phyloP scores from a whole-genome alignment of 2,329 filamentous ascomycete species.

The Rutstroemia sp. region DNA sequence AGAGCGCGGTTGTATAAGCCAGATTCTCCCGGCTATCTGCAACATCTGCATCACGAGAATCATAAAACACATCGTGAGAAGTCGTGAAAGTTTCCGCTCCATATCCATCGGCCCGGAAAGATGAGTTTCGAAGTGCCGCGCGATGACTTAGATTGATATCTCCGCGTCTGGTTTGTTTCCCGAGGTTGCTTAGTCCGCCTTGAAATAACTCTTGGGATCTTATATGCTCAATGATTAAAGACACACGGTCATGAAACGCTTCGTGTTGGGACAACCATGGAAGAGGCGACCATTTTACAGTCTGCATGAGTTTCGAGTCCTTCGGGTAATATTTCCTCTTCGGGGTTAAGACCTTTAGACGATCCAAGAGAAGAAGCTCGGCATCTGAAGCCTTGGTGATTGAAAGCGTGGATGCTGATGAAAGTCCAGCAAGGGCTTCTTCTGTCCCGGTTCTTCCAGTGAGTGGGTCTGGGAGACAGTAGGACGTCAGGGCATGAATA shows the following conservation, averaged over 20 bases:
- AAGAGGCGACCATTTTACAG: constrained; percentile 36
- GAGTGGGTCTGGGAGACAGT: constrained; percentile 32
- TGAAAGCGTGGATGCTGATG: constrained; percentile 42
- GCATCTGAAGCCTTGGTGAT: constrained; percentile 34
- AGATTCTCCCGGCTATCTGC: background rate
- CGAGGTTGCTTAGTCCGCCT: background rate
- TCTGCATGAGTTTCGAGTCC: constrained; percentile 39
- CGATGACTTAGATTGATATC: constrained; percentile 14
- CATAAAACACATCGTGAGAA: constrained; percentile 29
- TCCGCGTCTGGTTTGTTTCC: background rate
- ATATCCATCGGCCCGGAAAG: constrained; percentile 29
- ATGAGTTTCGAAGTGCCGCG: constrained; percentile 28
- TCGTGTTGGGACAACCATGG: constrained; percentile 39
- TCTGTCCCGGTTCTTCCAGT: constrained; percentile 11
- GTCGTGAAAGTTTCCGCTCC: constrained; percentile 33
- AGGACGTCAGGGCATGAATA: constrained; percentile 48
- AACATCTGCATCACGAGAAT: constrained; percentile 24
- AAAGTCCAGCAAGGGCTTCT: constrained; percentile 39
- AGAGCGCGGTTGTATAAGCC: constrained; percentile 12
- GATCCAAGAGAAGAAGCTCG: constrained; percentile 31
- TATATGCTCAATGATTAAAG: constrained; percentile 32
- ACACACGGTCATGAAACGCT: constrained; percentile 32
- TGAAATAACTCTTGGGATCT: constrained; percentile 10
- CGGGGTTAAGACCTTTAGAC: constrained; percentile 37
- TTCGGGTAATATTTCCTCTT: constrained; percentile 38